Base-by-base conservation (phyloP, 371 early-diverging fungal species). In the Phascolomyces articulosus region DNA sequence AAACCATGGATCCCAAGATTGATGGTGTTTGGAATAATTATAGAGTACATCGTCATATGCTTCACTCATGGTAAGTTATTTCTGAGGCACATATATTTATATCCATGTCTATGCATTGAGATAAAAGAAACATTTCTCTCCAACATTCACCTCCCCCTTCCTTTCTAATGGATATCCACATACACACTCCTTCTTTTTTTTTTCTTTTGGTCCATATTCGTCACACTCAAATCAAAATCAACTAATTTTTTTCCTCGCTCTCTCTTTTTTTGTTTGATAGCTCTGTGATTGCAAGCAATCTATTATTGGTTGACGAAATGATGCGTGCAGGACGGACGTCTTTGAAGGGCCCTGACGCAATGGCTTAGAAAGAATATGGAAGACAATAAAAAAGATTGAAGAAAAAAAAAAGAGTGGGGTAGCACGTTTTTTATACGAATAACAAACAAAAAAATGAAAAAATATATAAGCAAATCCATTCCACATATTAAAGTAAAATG, bases 271-370 rank as follows among this genome's bases (percentile, higher is more conserved):
- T n/a, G n/a, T n/a, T n/a, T n/a, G n/a, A n/a, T 74, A 80, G 85
- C 67, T 87, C 98, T 57, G 95, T 98, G 34, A 98, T 98, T 74
- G 96, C 99, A 24, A 94, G 95, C 75, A 99, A 97, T 85, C 86
- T 99, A 68, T 83, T 99, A 66, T 87, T 99, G 60, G 99, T 99
- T 23, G 99, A 99, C 83, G 99, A 99, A 84, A 99, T 99, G 87
- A 98, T 99, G 93, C 93, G 98, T 71, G 97, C 93, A 11, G 93
- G 93, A 55, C 83, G 91, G 68, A 85, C 91, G 60, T 89, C 91
- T 56, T 74, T 92, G 59, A 92, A 91, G 69, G 75, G 70, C 26
- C 79, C 82, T 69, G 79, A 82, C 62, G 67, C 73, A 40, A 78
- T 76, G 60, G 72, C 74, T 62, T 77, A 80, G 44, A 55, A 6